Evolutionary conservation across 164 flowering plant species (phyloP), one percentile per base, ranked within the genome.

Genomic region (Nelumbo lutea): DNA sequence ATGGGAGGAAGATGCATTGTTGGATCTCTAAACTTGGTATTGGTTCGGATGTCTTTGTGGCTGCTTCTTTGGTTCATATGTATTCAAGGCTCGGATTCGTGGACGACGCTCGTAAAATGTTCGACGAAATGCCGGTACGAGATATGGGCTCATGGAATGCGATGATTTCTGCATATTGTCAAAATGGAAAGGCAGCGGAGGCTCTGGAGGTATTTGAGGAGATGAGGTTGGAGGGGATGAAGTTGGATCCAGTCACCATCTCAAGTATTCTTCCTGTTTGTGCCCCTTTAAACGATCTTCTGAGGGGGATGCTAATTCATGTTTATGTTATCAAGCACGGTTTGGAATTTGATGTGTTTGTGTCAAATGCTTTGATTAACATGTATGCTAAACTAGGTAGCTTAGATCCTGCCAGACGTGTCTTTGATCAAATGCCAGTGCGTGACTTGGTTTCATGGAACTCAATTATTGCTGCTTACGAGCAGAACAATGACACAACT

Each of bases 61-160:
- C 87, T 59, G 82, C 94, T 71, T 86, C 92, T 38, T 76, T 88
- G 73, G 73, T 88, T 64, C 87, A 88, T 66, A 69, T 87, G 87
- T 88, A 90, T 68, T 76, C 82, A 7, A 73, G 86, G 67, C 82
- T 83, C 74, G 83, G 86, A 3, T 59, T 69, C 5, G 66, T 77
- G 27, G 70, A 14, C 62, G 71, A 70, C 64, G 91, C 95, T 1
- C 82, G 77, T 43, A 71, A 61, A 38, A 59, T 87, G 70, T 89
- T 89, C 68, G 80, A 81, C 57, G 83, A 82, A 43, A 90, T 90
- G 90, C 75, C 80, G 0, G 46, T 60, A 4, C 72, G 84, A 65
- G 90, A 85, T 72, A 65, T 75, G 74, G 90, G 83, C 63, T 82
- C 86, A 45, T 89, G 92, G 96, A 89, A 89, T 72, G 83, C 93